Conservation (phyloP, 2,329 filamentous ascomycete species). For the Neofusicoccum parvum region DNA sequence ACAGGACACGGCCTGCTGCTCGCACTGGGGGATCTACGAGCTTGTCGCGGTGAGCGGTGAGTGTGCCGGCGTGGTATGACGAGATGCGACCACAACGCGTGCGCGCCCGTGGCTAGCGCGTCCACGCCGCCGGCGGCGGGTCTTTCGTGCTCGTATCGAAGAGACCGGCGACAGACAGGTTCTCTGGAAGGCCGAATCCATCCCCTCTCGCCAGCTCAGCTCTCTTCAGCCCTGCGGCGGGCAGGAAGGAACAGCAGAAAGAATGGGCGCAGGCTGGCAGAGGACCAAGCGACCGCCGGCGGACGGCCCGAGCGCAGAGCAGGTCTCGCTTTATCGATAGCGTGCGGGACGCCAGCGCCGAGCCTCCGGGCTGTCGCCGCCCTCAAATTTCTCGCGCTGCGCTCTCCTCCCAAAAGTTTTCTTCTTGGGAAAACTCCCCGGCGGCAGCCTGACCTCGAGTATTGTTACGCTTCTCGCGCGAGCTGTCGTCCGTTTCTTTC, state of each 20-base stretch:
- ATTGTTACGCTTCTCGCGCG: constrained; percentile 22
- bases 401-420: constrained; percentile 34
- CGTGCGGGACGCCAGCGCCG: constrained; percentile 7
- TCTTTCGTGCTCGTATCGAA: background rate
- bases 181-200: too few relatives aligned
- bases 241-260: too few relatives aligned
- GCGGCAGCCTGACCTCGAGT: constrained; percentile 61
- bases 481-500: constrained; percentile 36
- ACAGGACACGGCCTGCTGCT: constrained; percentile 13
- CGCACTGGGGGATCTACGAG: constrained; percentile 14
- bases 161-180: too few relatives aligned
- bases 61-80: background rate
- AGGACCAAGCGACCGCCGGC: background rate
- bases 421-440: constrained; percentile 50
- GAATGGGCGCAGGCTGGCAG: too few relatives aligned
- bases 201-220: background rate
- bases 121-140: background rate
- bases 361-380: constrained; percentile 16
- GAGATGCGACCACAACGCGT: background rate
- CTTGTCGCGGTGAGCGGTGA: constrained; percentile 14
- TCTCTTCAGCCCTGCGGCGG: background rate
- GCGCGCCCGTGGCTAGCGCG: constrained; percentile 3
- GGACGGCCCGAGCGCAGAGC: too few relatives aligned
- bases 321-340: constrained; percentile 15
- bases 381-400: constrained; percentile 25